These are phyloP conservation scores for Cyclaneusma minus DNA, from an alignment of 2,329 filamentous ascomycete species.

Conservation along the genomic window DNA sequence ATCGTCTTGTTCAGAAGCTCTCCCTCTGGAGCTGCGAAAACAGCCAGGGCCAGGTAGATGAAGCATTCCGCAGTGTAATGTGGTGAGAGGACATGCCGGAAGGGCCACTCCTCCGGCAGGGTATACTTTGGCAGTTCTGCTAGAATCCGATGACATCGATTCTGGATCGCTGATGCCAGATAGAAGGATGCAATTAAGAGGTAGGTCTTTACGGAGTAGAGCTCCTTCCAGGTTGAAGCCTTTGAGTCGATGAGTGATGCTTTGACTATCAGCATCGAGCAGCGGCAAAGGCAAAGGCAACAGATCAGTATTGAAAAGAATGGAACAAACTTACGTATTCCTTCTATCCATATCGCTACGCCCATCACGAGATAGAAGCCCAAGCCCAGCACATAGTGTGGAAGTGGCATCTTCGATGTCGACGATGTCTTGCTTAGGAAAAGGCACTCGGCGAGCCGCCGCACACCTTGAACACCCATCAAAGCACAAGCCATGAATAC, in stretches of 20 bases:
- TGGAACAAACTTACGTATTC: conserved; percentile 37
- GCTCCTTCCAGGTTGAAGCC: conserved; percentile 12
- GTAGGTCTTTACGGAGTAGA: conserved; percentile 33
- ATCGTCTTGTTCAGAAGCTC: conserved; percentile 57
- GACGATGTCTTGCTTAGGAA: conserved; percentile 47
- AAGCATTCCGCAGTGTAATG: conserved; percentile 85
- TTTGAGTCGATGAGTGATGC: conserved; percentile 5
- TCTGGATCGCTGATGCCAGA: conserved; percentile 56
- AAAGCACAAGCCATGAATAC: conserved; percentile 53
- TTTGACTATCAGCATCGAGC: conserved; percentile 4
- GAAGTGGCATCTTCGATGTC: conserved; percentile 64
- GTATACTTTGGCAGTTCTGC: conserved; percentile 67
- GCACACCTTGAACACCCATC: conserved; percentile 58
- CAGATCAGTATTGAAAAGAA: conserved; percentile 7
- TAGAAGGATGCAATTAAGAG: conserved; percentile 49
- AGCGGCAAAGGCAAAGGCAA: conserved; percentile 1
- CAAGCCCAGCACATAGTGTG: conserved; percentile 68
- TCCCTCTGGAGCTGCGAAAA: conserved; percentile 56
- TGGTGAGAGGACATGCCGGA: conserved; percentile 60
- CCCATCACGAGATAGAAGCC: conserved; percentile 62
- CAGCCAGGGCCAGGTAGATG: conserved; percentile 65
- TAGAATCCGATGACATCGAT: conserved; percentile 57
- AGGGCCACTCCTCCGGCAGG: conserved; percentile 58
- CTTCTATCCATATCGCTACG: conserved; percentile 74
- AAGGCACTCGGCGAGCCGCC: conserved; percentile 64